phyloP scores from a whole-genome alignment of 2,329 filamentous ascomycete species.

The Xylariomycetidae sp. region DNA sequence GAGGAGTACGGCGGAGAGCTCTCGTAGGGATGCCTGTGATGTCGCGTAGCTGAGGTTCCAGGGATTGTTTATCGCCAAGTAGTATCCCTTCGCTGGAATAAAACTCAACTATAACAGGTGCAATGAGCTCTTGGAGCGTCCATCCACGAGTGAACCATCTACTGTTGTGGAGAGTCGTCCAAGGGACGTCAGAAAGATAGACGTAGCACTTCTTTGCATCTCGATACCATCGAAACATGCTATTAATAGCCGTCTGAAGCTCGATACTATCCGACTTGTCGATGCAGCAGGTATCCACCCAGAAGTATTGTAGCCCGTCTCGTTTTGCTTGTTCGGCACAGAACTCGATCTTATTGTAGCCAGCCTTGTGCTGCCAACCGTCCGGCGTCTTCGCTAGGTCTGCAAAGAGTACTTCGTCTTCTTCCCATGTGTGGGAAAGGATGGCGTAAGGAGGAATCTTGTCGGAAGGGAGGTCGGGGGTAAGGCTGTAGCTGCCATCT shows the following conservation, averaged over 20 bases:
- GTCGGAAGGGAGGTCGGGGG: constrained; percentile 1
- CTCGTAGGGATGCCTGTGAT: constrained; percentile 6
- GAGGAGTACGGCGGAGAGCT: constrained; percentile 3
- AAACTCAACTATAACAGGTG: constrained; percentile 5
- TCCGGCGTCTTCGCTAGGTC: constrained; percentile 6
- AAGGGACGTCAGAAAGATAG: constrained; percentile 12
- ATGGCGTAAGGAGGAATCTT: constrained; percentile 13
- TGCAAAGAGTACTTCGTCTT: constrained; percentile 8
- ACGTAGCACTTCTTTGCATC: constrained; percentile 12
- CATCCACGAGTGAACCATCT: background rate
- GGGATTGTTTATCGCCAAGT: constrained; percentile 7
- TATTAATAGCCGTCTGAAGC: constrained; percentile 10
- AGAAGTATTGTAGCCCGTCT: constrained; percentile 6
- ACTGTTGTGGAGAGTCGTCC: too few relatives aligned
- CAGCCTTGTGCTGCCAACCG: constrained; percentile 7
- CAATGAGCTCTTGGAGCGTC: constrained; percentile 4
- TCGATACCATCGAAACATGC: constrained; percentile 14
- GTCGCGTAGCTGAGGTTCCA: constrained; percentile 5
- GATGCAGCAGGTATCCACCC: too few relatives aligned
- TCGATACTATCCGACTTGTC: constrained; percentile 10
- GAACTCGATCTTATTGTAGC: constrained; percentile 11
- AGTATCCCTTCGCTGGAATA: constrained; percentile 2
- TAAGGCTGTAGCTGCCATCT: constrained; percentile 1
- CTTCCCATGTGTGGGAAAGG: constrained; percentile 13
- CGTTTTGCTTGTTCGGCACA: constrained; percentile 10